These are phyloP conservation scores for Nothophaeocryptopus gaeumannii DNA, from an alignment of 2,329 filamentous ascomycete species.

Conservation along the genomic window DNA sequence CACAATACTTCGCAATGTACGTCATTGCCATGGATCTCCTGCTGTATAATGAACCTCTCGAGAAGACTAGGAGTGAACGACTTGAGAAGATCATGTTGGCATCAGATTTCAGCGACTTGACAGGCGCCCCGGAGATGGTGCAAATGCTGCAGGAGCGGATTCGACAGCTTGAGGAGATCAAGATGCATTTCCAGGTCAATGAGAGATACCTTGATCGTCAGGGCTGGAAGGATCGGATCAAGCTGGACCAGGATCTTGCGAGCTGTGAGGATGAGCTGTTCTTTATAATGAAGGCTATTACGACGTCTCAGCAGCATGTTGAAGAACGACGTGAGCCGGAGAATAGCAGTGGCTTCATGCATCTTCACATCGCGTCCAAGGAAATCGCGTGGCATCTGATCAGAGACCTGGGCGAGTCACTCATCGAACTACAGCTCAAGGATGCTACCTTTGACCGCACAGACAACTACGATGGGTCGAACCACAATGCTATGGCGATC, in stretches of 20 bases:
- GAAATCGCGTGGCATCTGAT: constrained; percentile 98
- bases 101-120: constrained; percentile 95
- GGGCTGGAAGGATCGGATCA: constrained; percentile 85
- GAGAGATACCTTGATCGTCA: constrained; percentile 80
- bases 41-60: constrained; percentile 91
- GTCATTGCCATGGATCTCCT: constrained; percentile 95
- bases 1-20: constrained; percentile 96
- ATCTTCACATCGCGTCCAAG: constrained; percentile 89
- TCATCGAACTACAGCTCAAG: constrained; percentile 89
- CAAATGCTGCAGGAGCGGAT: constrained; percentile 88
- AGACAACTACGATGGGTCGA: constrained; percentile 95
- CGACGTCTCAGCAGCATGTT: constrained; percentile 84
- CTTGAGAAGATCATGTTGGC: constrained; percentile 98
- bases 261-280: constrained; percentile 95
- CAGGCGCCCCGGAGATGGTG: constrained; percentile 90
- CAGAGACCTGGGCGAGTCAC: constrained; percentile 70
- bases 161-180: constrained; percentile 91
- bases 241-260: constrained; percentile 84
- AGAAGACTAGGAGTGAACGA: constrained; percentile 94
- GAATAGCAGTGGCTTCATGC: constrained; percentile 69
- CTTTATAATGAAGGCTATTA: constrained; percentile 99
- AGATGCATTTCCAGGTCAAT: constrained; percentile 91
- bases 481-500: constrained; percentile 87
- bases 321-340: constrained; percentile 67
- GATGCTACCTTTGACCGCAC: constrained; percentile 92